A percentile compares a stretch with the other conserved stretches of the same genome.
These are phyloP conservation scores for Parmelia sp. DNA, from an alignment of 495 filamentous ascomycete genomes.

Conservation along the genomic window DNA sequence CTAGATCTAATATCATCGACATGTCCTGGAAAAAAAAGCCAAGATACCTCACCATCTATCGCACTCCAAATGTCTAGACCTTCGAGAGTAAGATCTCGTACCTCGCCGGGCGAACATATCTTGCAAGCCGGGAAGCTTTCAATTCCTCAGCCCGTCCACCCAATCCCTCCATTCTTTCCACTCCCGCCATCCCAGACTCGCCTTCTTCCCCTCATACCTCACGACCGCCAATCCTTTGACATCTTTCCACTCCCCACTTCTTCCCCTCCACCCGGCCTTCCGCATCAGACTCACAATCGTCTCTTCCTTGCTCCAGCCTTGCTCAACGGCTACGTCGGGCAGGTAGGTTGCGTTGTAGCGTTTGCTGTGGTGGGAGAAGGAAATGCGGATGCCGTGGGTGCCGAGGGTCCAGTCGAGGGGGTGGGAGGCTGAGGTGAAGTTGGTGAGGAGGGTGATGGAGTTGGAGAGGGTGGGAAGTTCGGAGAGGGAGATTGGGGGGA, in stretches of 20 bases:
- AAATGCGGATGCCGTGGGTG: slow-evolving; percentile 74
- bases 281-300: slow-evolving; percentile 60
- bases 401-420: slow-evolving; percentile 83
- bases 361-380: slow-evolving; percentile 59
- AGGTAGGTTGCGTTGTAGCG: slow-evolving; percentile 72
- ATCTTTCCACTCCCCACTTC: slow-evolving; percentile 64
- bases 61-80: neutral
- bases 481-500: slow-evolving; percentile 60
- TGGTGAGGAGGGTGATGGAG: slow-evolving; percentile 65
- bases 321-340: slow-evolving; percentile 84
- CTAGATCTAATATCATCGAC: neutral
- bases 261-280: slow-evolving; percentile 70
- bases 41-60: neutral
- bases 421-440: slow-evolving; percentile 65
- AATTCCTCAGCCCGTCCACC: slow-evolving; percentile 39
- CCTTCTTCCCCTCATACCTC: slow-evolving; percentile 74
- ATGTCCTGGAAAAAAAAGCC: neutral
- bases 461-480: slow-evolving; percentile 66
- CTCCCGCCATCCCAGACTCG: slow-evolving; percentile 59
- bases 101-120: too few species aligned
- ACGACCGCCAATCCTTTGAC: slow-evolving; percentile 58
- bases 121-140: neutral
- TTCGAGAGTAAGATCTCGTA: too few species aligned
- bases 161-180: slow-evolving; percentile 75
- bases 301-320: slow-evolving; percentile 81